Conservation (phyloP, 768 basidiomycete species). For the Lactifluus hygrophoroides region DNA sequence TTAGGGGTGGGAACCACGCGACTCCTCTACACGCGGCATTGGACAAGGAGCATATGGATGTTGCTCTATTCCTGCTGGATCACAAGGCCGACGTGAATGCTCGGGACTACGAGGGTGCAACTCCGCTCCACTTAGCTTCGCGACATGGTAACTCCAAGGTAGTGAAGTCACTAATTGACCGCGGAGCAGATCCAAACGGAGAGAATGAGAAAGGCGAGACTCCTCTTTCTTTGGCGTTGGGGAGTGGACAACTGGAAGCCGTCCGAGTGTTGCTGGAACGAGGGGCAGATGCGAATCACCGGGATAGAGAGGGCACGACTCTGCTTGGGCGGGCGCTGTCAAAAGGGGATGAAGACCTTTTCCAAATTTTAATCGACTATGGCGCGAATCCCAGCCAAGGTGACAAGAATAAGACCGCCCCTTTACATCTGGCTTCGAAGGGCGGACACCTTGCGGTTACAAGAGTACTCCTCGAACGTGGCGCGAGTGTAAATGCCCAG, state of each 20-base stretch:
- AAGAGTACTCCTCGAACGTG: too few species aligned
- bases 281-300: not conserved
- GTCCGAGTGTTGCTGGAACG: not conserved
- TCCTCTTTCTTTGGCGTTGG: not conserved
- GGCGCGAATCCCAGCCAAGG: not conserved
- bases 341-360: not conserved
- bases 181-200: not conserved
- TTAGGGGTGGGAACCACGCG: too few species aligned
- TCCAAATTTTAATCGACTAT: not conserved
- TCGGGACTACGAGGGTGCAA: not conserved
- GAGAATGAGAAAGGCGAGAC: rapidly evolving
- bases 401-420: too few species aligned
- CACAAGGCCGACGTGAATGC: not conserved
- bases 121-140: not conserved
- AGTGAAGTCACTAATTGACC: not conserved
- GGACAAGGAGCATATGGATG: too few species aligned
- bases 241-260: not conserved
- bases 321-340: not conserved
- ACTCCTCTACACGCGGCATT: too few species aligned
- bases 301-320: not conserved
- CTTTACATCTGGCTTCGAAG: not conserved
- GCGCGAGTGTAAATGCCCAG: too few species aligned
- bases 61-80: not conserved
- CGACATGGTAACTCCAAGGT: not conserved
- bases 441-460: not conserved